Conservation (phyloP, 768 basidiomycete genomes). For the Trametes cingulata region DNA sequence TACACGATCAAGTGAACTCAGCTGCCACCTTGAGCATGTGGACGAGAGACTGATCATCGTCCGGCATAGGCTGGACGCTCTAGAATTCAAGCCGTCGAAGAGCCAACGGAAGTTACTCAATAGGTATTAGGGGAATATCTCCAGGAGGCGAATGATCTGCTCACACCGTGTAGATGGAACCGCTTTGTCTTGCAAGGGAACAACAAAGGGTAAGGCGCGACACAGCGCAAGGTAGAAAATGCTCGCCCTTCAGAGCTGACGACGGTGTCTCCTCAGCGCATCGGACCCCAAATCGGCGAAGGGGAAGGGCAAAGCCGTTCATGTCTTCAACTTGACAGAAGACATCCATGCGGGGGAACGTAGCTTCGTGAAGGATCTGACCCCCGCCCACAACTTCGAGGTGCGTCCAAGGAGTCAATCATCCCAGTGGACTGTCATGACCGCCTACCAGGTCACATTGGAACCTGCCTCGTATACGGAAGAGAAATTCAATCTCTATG, state of each 20-base stretch:
- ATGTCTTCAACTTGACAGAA: constrained; percentile 42
- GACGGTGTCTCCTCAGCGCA: background rate
- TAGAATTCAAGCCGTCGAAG: constrained; percentile 65
- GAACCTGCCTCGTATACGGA: constrained; percentile 74
- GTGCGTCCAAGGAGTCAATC: constrained; percentile 34
- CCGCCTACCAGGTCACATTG: constrained; percentile 55
- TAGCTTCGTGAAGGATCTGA: constrained; percentile 31
- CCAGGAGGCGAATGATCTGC: background rate
- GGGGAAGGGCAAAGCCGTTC: constrained; percentile 1
- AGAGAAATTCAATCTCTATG: constrained; percentile 81
- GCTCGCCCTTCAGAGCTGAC: background rate
- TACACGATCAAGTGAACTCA: constrained; percentile 84
- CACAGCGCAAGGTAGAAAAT: background rate
- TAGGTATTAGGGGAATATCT: constrained; percentile 45
- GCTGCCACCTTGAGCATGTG: no score
- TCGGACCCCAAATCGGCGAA: background rate
- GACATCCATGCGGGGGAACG: constrained; percentile 61
- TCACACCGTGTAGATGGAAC: constrained; percentile 59
- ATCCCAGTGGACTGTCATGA: background rate
- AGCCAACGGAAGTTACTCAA: constrained; percentile 76
- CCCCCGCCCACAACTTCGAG: constrained; percentile 58
- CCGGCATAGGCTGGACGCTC: constrained; percentile 59
- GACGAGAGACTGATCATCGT: no score
- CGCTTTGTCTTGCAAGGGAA: constrained; percentile 49
- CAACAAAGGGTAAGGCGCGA: background rate